phyloP scores from a whole-genome alignment of 805 yeast species.

The Jamesozyma rosinii region DNA sequence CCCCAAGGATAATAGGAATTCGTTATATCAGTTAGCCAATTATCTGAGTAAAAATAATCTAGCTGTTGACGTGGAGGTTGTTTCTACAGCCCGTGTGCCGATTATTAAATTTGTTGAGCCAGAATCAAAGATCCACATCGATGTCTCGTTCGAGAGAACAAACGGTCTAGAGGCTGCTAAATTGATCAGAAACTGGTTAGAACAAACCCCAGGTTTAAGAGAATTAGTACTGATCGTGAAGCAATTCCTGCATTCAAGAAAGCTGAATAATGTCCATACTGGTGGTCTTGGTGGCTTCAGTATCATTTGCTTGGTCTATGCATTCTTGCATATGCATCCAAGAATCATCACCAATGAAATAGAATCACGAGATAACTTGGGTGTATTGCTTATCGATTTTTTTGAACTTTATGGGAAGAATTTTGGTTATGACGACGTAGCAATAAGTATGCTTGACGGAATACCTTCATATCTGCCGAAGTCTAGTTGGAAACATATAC shows the following conservation, averaged over 20 bases:
- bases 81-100: constrained; percentile 87
- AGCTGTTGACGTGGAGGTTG: constrained; percentile 70
- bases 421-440: constrained; percentile 76
- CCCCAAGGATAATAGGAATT: constrained; percentile 50
- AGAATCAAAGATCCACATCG: constrained; percentile 61
- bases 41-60: constrained; percentile 50
- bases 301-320: constrained; percentile 75
- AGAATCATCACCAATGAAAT: constrained; percentile 58
- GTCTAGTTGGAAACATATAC: constrained; percentile 41
- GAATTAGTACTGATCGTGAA: constrained; percentile 76
- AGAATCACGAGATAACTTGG: constrained; percentile 64
- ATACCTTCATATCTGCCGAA: constrained; percentile 54
- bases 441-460: constrained; percentile 52
- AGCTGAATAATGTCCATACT: constrained; percentile 73
- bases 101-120: constrained; percentile 85
- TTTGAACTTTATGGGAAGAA: constrained; percentile 86
- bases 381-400: constrained; percentile 79
- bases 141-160: constrained; percentile 78
- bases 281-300: constrained; percentile 96
- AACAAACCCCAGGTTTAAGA: constrained; percentile 65
- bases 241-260: constrained; percentile 72
- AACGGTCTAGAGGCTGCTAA: constrained; percentile 80
- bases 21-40: constrained; percentile 64
- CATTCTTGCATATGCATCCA: constrained; percentile 75
- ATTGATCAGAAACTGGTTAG: constrained; percentile 66